These are phyloP conservation scores for Tylopilus cervinicoccineus DNA, from an alignment of 768 basidiomycete genomes.

Conservation along the genomic window DNA sequence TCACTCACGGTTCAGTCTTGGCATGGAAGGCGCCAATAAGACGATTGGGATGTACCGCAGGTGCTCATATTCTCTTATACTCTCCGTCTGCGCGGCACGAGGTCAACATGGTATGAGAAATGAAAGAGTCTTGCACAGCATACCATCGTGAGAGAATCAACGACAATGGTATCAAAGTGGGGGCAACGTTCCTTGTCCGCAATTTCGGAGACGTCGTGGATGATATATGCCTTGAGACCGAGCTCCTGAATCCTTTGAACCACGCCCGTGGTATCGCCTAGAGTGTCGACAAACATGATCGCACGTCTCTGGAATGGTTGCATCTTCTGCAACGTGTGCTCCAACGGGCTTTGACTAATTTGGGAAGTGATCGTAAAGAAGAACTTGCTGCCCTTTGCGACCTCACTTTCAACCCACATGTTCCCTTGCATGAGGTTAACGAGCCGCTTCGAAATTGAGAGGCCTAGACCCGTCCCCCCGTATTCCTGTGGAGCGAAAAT, in stretches of 20 bases:
- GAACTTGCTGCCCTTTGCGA: slow-evolving; percentile 89
- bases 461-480: slow-evolving; percentile 92
- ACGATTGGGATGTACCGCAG: slow-evolving; percentile 96
- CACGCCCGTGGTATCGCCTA: slow-evolving; percentile 71
- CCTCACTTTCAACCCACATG: slow-evolving; percentile 98
- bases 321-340: slow-evolving; percentile 74
- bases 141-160: slow-evolving; percentile 84
- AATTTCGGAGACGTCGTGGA: slow-evolving; percentile 77
- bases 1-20: slow-evolving; percentile 66
- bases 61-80: slow-evolving; percentile 87
- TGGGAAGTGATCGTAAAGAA: slow-evolving; percentile 94
- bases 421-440: slow-evolving; percentile 97
- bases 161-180: slow-evolving; percentile 92
- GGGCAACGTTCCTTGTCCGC: slow-evolving; percentile 77
- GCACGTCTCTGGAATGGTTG: slow-evolving; percentile 82
- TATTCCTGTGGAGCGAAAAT: slow-evolving; percentile 62
- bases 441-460: slow-evolving; percentile 96
- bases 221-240: slow-evolving; percentile 70
- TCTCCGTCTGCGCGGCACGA: slow-evolving; percentile 63
- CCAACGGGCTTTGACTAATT: slow-evolving; percentile 71
- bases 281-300: slow-evolving; percentile 89
- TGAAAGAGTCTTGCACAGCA: slow-evolving; percentile 30
- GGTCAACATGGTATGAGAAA: slow-evolving; percentile 7
- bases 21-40: slow-evolving; percentile 75
- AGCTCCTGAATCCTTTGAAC: slow-evolving; percentile 74